A percentile compares a stretch with the other conserved stretches of the same genome.
phyloP scores from a whole-genome alignment of 805 yeast species.

The Saccharomycopsis lassenensis region DNA sequence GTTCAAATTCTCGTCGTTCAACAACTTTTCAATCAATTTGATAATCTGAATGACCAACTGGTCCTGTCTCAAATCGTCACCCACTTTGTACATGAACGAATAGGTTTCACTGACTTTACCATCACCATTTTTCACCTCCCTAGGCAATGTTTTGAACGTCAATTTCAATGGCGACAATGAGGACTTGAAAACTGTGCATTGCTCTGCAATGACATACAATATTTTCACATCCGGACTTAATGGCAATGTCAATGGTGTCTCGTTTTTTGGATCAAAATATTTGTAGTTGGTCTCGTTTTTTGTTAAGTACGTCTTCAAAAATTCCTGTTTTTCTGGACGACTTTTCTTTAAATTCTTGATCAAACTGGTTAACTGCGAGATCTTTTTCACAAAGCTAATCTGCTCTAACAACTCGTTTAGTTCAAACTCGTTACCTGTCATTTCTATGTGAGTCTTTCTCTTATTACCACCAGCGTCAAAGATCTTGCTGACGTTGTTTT shows the following conservation, averaged over 20 bases:
- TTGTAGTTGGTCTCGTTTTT: constrained; percentile 26
- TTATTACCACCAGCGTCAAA: not conserved
- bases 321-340: constrained; percentile 56
- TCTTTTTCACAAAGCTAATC: constrained; percentile 52
- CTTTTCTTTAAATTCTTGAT: constrained; percentile 66
- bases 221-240: constrained; percentile 70
- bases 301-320: constrained; percentile 41
- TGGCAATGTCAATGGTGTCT: constrained; percentile 59
- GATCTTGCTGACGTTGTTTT: constrained; percentile 3
- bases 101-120: constrained; percentile 35
- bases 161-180: constrained; percentile 83
- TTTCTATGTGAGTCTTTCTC: not conserved
- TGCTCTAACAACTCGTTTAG: constrained; percentile 30
- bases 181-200: constrained; percentile 81
- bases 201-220: constrained; percentile 67
- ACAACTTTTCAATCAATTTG: constrained; percentile 76
- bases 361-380: constrained; percentile 54
- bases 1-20: constrained; percentile 85
- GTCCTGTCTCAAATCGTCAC: constrained; percentile 94
- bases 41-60: constrained; percentile 94
- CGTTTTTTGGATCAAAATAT: constrained; percentile 28
- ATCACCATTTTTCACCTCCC: not conserved
- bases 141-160: constrained; percentile 58
- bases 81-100: constrained; percentile 86
- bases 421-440: constrained; percentile 21